Percentiles rank a stretch among this genome's conserved stretches.
phyloP scores from a whole-genome alignment of 2,329 filamentous ascomycete genomes.

The Blumeria hordei region DNA sequence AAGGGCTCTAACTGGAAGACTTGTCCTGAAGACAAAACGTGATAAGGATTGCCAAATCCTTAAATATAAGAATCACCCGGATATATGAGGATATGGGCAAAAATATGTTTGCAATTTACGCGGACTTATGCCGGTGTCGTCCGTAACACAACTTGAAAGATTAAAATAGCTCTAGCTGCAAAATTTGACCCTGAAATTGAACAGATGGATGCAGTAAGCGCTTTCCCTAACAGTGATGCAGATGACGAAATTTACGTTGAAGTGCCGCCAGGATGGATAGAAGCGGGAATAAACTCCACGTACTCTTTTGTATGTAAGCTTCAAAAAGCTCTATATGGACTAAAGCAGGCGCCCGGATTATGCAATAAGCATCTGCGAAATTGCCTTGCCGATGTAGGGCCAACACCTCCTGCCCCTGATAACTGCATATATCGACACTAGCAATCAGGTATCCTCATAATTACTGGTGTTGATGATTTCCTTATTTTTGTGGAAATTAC shows the following conservation, averaged over 20 bases:
- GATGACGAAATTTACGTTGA: neutral
- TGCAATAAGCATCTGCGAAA: neutral
- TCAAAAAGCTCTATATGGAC: neutral
- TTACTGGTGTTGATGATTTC: neutral
- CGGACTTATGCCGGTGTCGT: neutral
- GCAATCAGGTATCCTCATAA: neutral
- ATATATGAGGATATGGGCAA: neutral
- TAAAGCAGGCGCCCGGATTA: neutral
- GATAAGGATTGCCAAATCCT: neutral
- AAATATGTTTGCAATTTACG: neutral
- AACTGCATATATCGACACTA: neutral
- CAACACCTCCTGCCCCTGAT: neutral
- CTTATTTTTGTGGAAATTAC: neutral
- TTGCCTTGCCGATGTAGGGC: neutral
- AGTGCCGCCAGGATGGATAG: neutral
- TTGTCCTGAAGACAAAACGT: neutral
- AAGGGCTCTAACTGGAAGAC: neutral
- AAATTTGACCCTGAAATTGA: neutral
- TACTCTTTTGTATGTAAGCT: neutral
- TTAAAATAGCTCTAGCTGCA: neutral
- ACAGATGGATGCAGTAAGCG: neutral
- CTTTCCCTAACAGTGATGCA: neutral
- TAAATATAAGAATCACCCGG: neutral
- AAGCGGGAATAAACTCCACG: neutral
- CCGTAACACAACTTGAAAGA: neutral